Percentiles rank a stretch among this genome's conserved stretches.
Evolutionary conservation across 768 basidiomycete species (phyloP).

Genomic region (Pleurotus platypus): DNA sequence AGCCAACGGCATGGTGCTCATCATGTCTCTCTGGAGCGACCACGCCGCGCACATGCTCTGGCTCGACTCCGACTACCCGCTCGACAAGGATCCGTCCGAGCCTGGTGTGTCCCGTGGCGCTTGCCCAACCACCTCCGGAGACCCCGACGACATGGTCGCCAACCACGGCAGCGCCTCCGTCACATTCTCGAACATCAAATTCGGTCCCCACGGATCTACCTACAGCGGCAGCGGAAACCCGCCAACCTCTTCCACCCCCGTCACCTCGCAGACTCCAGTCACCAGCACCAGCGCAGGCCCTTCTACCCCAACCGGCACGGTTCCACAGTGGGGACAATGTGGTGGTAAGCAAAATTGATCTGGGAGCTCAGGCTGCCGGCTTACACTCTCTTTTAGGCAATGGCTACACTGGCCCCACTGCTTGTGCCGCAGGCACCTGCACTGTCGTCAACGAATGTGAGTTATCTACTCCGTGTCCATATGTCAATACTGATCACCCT

Average conservation of each 20-base stretch:
- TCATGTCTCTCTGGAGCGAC: conserved; percentile 37
- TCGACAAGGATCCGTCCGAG: conserved; percentile 14
- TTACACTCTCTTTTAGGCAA: not conserved
- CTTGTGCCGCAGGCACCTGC: conserved; percentile 35
- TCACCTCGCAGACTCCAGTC: not conserved
- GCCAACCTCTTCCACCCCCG: not conserved
- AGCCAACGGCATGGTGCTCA: conserved; percentile 32
- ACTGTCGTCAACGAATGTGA: conserved; percentile 37
- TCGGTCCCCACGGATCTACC: conserved; percentile 34
- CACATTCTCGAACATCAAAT: conserved; percentile 39
- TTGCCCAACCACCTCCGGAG: conserved; percentile 34
- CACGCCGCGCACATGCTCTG: conserved; percentile 36
- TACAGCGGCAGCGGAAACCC: conserved; percentile 10
- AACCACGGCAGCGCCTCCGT: conserved; percentile 24
- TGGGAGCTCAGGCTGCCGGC: not conserved
- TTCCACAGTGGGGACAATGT: conserved; percentile 1
- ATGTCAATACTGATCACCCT: not conserved
- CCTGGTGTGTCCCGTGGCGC: conserved; percentile 34
- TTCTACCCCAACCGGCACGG: not conserved
- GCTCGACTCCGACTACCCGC: conserved; percentile 34
- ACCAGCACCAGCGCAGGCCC: not conserved
- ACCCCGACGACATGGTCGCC: conserved; percentile 31
- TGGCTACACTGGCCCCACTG: conserved; percentile 26
- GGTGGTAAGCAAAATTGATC: not conserved
- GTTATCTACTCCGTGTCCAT: conserved; percentile 3